Conservation (phyloP, 306 rosid species). For the Acacia crassicarpa region DNA sequence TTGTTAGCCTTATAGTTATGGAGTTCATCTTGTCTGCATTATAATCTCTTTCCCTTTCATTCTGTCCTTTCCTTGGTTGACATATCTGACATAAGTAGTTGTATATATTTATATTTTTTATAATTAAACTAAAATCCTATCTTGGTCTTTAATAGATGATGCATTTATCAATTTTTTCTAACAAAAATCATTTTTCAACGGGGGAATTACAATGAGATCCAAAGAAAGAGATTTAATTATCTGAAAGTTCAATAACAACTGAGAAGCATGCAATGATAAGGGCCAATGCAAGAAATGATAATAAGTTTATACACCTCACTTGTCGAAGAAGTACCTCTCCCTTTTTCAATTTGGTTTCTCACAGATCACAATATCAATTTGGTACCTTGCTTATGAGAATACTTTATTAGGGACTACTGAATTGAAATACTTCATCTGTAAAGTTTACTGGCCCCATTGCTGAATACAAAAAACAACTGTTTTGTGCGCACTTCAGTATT, state of each 20-base stretch:
- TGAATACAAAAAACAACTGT: neutral
- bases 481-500: neutral
- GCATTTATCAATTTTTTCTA: neutral
- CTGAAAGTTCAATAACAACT: too few relatives aligned
- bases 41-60: neutral
- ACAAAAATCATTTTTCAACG: neutral
- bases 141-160: neutral
- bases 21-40: neutral
- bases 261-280: too few relatives aligned
- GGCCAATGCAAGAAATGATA: too few relatives aligned
- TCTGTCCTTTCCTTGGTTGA: neutral
- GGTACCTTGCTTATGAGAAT: neutral
- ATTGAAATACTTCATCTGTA: neutral
- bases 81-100: neutral
- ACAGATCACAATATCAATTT: neutral
- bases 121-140: neutral
- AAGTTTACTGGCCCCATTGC: neutral
- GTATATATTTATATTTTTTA: neutral
- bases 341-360: neutral
- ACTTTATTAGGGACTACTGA: neutral
- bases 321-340: too few relatives aligned
- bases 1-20: neutral
- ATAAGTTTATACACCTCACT: too few relatives aligned
- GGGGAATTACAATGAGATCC: too few relatives aligned
- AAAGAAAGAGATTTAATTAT: too few relatives aligned